Percentiles rank a stretch among this genome's conserved stretches.
Conservation (phyloP, 2,329 filamentous ascomycete species). For the Paradendryphiella salina region DNA sequence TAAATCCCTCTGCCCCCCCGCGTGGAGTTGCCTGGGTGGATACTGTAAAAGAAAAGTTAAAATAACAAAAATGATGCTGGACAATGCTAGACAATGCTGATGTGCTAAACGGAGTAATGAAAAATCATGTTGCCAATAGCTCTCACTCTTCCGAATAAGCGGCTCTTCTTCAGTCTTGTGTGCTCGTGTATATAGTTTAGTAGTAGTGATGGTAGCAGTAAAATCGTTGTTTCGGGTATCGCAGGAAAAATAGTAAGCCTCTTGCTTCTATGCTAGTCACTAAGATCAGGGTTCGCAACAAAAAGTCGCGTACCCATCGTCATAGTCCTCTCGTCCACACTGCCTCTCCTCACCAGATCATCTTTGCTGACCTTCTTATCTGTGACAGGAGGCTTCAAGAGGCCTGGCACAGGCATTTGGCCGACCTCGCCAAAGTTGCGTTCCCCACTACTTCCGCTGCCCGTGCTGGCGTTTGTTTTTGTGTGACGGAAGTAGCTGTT, state of each 20-base stretch:
- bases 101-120: slow-evolving; percentile 1
- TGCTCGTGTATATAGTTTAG: slow-evolving; percentile 3
- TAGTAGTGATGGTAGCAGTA: slow-evolving; percentile 5
- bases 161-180: background rate
- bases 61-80: background rate
- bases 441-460: slow-evolving; percentile 50
- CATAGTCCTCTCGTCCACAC: slow-evolving; percentile 79
- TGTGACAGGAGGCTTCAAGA: slow-evolving; percentile 50
- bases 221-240: slow-evolving; percentile 38
- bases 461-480: slow-evolving; percentile 48
- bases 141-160: background rate
- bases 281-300: slow-evolving; percentile 80
- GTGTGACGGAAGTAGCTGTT: slow-evolving; percentile 52
- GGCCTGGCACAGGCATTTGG: slow-evolving; percentile 50
- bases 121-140: background rate
- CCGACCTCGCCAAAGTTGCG: slow-evolving; percentile 59
- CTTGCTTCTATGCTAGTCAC: slow-evolving; percentile 46
- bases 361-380: slow-evolving; percentile 62
- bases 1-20: no score
- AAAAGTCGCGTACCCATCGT: slow-evolving; percentile 74
- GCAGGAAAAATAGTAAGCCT: slow-evolving; percentile 26
- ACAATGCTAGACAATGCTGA: slow-evolving; percentile 3
- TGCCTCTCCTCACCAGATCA: slow-evolving; percentile 74
- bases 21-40: background rate
- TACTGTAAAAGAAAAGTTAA: background rate